phyloP scores from a whole-genome alignment of 495 filamentous ascomycete species.

The Penicillium dipodomyicola region DNA sequence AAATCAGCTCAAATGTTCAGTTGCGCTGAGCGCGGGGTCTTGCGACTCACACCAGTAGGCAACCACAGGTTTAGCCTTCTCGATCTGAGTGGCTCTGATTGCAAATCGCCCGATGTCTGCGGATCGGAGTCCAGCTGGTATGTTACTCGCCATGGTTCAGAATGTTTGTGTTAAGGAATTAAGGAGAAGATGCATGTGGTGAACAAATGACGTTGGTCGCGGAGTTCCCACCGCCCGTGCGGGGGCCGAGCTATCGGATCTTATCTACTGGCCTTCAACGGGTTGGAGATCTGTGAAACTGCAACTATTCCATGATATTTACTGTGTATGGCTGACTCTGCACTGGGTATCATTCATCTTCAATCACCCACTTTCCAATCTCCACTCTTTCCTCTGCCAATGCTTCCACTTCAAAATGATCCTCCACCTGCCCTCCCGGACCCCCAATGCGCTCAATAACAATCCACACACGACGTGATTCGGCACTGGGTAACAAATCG shows the following conservation, averaged over 20 bases:
- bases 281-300: background rate
- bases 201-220: slow-evolving; percentile 30
- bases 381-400: slow-evolving; percentile 64
- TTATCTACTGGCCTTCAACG: slow-evolving; percentile 5
- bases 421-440: slow-evolving; percentile 47
- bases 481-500: slow-evolving; percentile 60
- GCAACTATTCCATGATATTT: background rate
- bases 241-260: slow-evolving; percentile 14
- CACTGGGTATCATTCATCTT: slow-evolving; percentile 32
- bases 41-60: slow-evolving; percentile 85
- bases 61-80: slow-evolving; percentile 77
- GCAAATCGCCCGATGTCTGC: slow-evolving; percentile 80
- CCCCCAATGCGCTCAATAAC: slow-evolving; percentile 73
- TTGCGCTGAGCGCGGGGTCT: slow-evolving; percentile 12
- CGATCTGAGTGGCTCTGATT: slow-evolving; percentile 77
- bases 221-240: slow-evolving; percentile 30
- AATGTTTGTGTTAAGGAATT: slow-evolving; percentile 1
- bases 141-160: slow-evolving; percentile 61
- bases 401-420: slow-evolving; percentile 63
- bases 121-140: slow-evolving; percentile 72
- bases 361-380: slow-evolving; percentile 55
- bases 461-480: slow-evolving; percentile 62
- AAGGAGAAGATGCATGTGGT: background rate
- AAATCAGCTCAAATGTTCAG: slow-evolving; percentile 11
- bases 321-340: background rate